Base-by-base conservation (phyloP, 2,329 filamentous ascomycete species). In the Hypoxylon rubiginosum region DNA sequence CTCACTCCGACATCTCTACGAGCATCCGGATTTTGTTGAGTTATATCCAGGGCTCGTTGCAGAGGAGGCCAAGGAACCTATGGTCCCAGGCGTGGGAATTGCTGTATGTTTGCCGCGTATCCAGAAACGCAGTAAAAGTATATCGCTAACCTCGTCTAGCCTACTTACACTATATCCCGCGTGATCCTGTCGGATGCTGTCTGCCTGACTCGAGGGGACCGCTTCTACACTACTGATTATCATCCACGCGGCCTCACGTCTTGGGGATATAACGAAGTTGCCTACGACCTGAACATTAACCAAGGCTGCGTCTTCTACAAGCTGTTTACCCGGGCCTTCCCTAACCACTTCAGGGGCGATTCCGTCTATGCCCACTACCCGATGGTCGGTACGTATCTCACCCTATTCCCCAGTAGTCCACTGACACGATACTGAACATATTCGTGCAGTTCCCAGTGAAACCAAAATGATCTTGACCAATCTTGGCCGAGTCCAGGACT, bases 291-390 rank as follows among this genome's bases (percentile, higher is more conserved):
- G 21, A 88, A 86, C 63, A 80, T 95, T 69, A 92, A 96, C 78
- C 90, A 96, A 75, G 93, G 93, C 50, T 93, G 91, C 71, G 88
- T 94, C 11, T 92, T 95, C 79, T 94, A 94, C 83, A 97, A 96
- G 82, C 85, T 97, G 36, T 91, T 94, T 76, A 82, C 92, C 36
- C 87, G 91, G 4, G 91, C 92, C 0, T 93, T 97, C 83, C 93
- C 93, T 0, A 85, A 91, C 69, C 91, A 93, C 80, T 95, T 94
- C 84, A 88, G 87, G 75, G 80, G 84, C 19, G 90, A 96, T 80
- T 94, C 91, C 0, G 88, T 94, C 58, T 97, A 95, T 69, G 92
- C 91, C 0, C 92, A 94, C 75, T 94, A 91, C 74, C 92, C 90
- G n/a, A 88, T 88, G 86, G 74, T 70, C 17, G 72, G 74, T 73